Evolutionary conservation across 805 yeast genomes (phyloP), one percentile per base, ranked within the genome.

Genomic region (Candida dendrica): DNA sequence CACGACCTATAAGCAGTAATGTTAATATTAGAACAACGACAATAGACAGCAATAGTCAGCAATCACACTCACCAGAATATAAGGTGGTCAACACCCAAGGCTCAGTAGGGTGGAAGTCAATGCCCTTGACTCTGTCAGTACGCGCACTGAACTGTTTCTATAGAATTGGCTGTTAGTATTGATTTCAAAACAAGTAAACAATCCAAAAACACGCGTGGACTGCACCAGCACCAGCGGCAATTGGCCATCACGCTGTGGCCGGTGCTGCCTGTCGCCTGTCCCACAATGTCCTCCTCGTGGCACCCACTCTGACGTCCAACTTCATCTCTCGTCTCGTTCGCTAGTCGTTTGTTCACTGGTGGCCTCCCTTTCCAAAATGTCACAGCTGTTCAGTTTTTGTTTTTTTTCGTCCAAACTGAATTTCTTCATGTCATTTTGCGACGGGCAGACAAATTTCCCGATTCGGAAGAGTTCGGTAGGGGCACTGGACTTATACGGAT

Each of bases 81-180:
- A 87, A 71, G n/a, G 96, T 88, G 41, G 91, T 82, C 56, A 89
- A 71, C 40, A 89, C 80, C 98, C 98, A 91, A 41, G 98, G 98
- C 64, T 93, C 98, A 17, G 90, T 73, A 19, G 98, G 98, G 63
- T 93, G 99, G 73, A 93, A 85, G 66, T 93, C 99, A 59, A 93
- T 84, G 39, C 96, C 97, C 66, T 93, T 93, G 61, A 93, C 97
- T 63, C 99, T 82, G 63, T 90, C 97, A 33, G 97, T 83, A 56
- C 96, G 86, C 48, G 93, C 79, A 52, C 88, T 83, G 65, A 90
- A 86, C 55, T 82, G 82, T 71, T 85, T 87, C 76, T 83, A 59
- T 46, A 22, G 15, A 11, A 15, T 22, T 6, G 8, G 24, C 24
- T 22, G 29, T 16, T 6, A 19, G 46, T 43, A 43, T 37, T 3